Conservation (phyloP, 306 rosid genomes). For the Vigna angularis region DNA sequence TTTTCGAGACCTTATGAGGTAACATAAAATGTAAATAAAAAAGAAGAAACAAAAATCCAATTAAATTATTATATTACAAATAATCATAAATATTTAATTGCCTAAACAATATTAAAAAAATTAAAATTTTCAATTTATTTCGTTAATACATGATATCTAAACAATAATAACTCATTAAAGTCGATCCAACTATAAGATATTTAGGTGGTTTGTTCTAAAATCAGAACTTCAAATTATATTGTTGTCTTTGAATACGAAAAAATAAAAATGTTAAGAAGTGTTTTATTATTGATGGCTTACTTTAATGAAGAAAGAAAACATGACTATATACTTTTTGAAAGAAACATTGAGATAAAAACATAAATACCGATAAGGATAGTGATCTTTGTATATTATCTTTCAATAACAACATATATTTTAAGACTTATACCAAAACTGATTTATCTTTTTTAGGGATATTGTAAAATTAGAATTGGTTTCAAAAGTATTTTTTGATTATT, state of each 20-base stretch:
- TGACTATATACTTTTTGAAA: too few relatives aligned
- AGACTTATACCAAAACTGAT: background rate
- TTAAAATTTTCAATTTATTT: background rate
- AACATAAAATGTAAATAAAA: background rate
- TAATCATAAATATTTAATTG: background rate
- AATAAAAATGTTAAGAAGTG: too few relatives aligned
- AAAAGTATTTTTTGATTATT: background rate
- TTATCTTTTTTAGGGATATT: background rate
- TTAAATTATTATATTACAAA: too few relatives aligned
- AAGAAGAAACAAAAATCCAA: too few relatives aligned
- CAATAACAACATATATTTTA: too few relatives aligned
- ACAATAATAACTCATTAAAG: too few relatives aligned
- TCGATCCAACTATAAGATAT: background rate
- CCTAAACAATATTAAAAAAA: background rate
- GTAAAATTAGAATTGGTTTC: background rate
- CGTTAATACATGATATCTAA: background rate
- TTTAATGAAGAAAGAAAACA: background rate
- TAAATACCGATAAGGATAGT: too few relatives aligned
- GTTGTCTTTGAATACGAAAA: background rate
- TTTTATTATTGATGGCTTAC: too few relatives aligned
- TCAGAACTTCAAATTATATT: background rate
- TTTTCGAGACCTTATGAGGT: too few relatives aligned
- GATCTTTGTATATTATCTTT: too few relatives aligned
- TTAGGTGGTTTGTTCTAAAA: background rate
- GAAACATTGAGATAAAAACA: too few relatives aligned